phyloP scores from a whole-genome alignment of 768 basidiomycete genomes.

The Lactarius hengduanensis region DNA sequence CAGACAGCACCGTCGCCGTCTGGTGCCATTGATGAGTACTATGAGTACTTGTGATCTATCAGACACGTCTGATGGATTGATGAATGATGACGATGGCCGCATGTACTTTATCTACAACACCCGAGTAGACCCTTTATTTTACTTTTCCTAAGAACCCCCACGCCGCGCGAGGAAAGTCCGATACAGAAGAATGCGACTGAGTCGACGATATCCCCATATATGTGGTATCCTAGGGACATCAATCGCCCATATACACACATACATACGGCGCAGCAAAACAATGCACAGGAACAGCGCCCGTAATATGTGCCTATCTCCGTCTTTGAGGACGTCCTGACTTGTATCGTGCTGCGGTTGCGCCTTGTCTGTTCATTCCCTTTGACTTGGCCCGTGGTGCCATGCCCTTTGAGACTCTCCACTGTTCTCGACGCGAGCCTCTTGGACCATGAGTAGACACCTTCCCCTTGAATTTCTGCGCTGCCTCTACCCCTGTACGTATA shows the following conservation, averaged over 20 bases:
- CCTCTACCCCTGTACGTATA: conserved; percentile 59
- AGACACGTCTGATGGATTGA: conserved; percentile 1
- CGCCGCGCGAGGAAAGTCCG: conserved; percentile 19
- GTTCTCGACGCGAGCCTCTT: conserved; percentile 71
- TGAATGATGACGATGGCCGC: conserved; percentile 1
- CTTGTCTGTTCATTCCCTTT: conserved; percentile 66
- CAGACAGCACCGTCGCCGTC: conserved; percentile 83
- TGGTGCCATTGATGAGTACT: conserved; percentile 69
- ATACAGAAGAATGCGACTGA: conserved; percentile 13
- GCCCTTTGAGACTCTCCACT: conserved; percentile 83
- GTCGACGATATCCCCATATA: conserved; percentile 16
- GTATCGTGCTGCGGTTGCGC: conserved; percentile 54
- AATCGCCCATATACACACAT: not conserved
- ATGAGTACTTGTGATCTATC: conserved; percentile 9
- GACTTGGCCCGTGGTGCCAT: conserved; percentile 50
- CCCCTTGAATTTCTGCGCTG: conserved; percentile 33
- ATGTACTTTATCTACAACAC: conserved; percentile 10
- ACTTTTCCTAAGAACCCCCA: conserved; percentile 38
- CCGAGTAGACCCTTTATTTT: not conserved
- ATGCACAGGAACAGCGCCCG: conserved; percentile 2
- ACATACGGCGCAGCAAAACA: not conserved
- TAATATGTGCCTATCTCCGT: conserved; percentile 51
- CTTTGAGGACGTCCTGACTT: conserved; percentile 71
- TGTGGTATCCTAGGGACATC: conserved; percentile 2
- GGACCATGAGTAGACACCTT: conserved; percentile 81